Conservation (phyloP, 1,139 yeast genomes). For the Barnettozyma hawaiiensis region DNA sequence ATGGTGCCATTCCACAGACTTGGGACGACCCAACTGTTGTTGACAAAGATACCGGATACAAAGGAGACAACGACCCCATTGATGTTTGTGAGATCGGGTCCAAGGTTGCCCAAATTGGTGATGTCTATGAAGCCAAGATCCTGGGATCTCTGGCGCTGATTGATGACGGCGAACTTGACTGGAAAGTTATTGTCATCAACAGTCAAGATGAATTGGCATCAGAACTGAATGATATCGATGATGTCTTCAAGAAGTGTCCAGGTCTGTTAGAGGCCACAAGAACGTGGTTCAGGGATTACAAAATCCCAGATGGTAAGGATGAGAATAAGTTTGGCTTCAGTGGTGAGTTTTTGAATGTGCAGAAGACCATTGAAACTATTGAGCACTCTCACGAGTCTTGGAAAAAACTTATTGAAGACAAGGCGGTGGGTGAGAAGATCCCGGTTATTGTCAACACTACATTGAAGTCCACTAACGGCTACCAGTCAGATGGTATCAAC, state of each 20-base stretch:
- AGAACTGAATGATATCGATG: conserved; percentile 71
- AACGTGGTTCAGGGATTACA: conserved; percentile 94
- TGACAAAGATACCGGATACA: conserved; percentile 45
- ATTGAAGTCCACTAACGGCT: conserved; percentile 31
- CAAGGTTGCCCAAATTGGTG: conserved; percentile 46
- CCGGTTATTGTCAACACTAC: conserved; percentile 37
- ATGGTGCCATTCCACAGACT: conserved; percentile 98
- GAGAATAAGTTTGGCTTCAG: conserved; percentile 80
- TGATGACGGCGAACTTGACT: conserved; percentile 97
- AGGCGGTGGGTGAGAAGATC: conserved; percentile 34
- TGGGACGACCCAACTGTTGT: conserved; percentile 72
- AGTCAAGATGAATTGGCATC: conserved; percentile 74
- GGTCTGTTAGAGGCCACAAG: conserved; percentile 79
- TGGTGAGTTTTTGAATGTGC: conserved; percentile 69
- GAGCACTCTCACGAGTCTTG: conserved; percentile 77
- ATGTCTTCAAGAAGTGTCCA: conserved; percentile 79
- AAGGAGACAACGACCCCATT: conserved; percentile 94
- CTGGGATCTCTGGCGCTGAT: conserved; percentile 90
- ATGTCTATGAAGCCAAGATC: conserved; percentile 81
- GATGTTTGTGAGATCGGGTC: conserved; percentile 95
- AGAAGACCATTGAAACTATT: conserved; percentile 65
- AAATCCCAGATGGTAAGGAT: conserved; percentile 91
- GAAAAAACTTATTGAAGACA: conserved; percentile 60
- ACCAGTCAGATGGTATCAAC: conserved; percentile 14
- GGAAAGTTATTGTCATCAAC: conserved; percentile 91